Percentiles rank a stretch among this genome's conserved stretches.
Conservation (phyloP, 192 early-diverging fungal species). For the Phlyctochytrium planicorne region DNA sequence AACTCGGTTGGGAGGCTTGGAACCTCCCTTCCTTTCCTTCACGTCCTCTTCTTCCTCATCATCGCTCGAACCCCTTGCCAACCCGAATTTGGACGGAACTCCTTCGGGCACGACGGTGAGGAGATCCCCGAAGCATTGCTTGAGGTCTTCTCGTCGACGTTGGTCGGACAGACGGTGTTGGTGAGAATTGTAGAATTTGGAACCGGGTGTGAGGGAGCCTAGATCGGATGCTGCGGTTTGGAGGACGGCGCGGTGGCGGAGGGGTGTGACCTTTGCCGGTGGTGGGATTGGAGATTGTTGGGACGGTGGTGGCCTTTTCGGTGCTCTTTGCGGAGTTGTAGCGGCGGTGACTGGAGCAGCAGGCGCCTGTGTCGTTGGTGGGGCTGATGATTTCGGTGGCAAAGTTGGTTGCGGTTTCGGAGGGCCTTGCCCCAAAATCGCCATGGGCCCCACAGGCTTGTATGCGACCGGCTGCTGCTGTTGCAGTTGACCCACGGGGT, state of each 20-base stretch:
- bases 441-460: no score
- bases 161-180: constrained; percentile 96
- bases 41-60: not conserved
- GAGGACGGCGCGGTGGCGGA: not conserved
- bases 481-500: no score
- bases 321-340: no score
- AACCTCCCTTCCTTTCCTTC: not conserved
- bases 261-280: not conserved
- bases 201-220: not conserved
- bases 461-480: no score
- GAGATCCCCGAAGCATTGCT: constrained; percentile 83
- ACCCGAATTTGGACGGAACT: constrained; percentile 58
- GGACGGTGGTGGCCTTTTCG: not conserved
- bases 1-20: constrained; percentile 5
- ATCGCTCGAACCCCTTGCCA: not conserved
- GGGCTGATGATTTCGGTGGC: no score
- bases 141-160: constrained; percentile 89
- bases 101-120: constrained; percentile 67
- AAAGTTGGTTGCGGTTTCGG: no score
- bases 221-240: not conserved
- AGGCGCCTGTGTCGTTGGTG: no score
- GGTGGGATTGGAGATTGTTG: not conserved
- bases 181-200: constrained; percentile 13
- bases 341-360: no score
- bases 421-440: no score